These are phyloP conservation scores for Westerdykella aurantiaca DNA, from an alignment of 2,329 filamentous ascomycete genomes.

Conservation along the genomic window DNA sequence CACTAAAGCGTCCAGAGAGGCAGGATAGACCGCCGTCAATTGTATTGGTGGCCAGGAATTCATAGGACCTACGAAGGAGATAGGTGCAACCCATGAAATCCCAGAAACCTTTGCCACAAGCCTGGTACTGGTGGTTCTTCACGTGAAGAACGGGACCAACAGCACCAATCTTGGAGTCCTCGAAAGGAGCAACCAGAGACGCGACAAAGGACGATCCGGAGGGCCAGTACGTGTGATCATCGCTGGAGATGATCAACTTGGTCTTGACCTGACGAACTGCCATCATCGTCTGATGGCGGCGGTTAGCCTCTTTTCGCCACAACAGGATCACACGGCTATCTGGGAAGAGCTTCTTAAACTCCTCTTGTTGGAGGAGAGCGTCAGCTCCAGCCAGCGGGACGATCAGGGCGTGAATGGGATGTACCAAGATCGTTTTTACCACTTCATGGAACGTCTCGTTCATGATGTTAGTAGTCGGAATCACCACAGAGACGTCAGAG, in stretches of 20 bases:
- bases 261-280: constrained; percentile 39
- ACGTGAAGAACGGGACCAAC: constrained; percentile 6
- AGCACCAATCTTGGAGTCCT: constrained; percentile 7
- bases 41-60: constrained; percentile 16
- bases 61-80: constrained; percentile 17
- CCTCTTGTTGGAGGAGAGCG: constrained; percentile 16
- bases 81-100: constrained; percentile 20
- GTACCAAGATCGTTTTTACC: constrained; percentile 37
- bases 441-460: constrained; percentile 41
- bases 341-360: constrained; percentile 34
- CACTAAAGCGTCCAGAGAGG: constrained; percentile 14
- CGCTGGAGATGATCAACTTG: constrained; percentile 43
- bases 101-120: constrained; percentile 9
- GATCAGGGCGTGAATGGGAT: constrained; percentile 42
- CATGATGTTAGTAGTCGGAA: constrained; percentile 48
- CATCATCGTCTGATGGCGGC: constrained; percentile 45
- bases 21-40: constrained; percentile 22
- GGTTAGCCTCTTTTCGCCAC: constrained; percentile 33
- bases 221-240: constrained; percentile 53
- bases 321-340: constrained; percentile 15
- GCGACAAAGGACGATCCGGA: constrained; percentile 34
- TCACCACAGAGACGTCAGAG: constrained; percentile 46
- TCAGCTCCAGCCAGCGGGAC: constrained; percentile 40
- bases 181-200: constrained; percentile 38
- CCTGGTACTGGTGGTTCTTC: constrained; percentile 1